Evolutionary conservation across 352 stramenopile genomes (phyloP).

Genomic region (Phytophthora foliorum): DNA sequence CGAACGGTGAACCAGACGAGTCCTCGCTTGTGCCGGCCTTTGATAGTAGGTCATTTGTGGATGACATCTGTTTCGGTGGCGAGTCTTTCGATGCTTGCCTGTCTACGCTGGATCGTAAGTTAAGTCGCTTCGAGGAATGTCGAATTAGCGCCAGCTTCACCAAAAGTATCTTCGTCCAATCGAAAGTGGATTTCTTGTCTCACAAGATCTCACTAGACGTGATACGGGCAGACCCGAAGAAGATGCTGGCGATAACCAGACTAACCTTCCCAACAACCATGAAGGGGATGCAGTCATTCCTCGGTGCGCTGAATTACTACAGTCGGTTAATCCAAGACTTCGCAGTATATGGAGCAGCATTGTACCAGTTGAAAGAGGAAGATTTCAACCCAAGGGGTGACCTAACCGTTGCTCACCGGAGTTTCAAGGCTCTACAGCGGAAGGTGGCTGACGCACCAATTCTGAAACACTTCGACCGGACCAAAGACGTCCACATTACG

Average conservation of each 20-base stretch:
- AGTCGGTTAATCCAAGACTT: neutral
- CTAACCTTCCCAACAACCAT: too few relatives aligned
- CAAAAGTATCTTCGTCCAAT: neutral
- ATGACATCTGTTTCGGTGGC: too few relatives aligned
- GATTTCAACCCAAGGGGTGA: neutral
- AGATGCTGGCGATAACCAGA: neutral
- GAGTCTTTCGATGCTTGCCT: too few relatives aligned
- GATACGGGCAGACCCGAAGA: neutral
- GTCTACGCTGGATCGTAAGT: too few relatives aligned
- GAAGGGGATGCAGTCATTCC: too few relatives aligned
- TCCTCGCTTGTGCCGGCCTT: too few relatives aligned
- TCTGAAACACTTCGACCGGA: too few relatives aligned
- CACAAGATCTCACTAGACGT: neutral
- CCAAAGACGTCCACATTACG: too few relatives aligned
- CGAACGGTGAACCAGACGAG: neutral
- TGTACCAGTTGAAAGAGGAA: neutral
- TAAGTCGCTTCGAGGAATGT: too few relatives aligned
- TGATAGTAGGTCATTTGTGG: too few relatives aligned
- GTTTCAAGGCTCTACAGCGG: neutral
- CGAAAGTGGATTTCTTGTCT: neutral
- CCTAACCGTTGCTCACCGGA: neutral
- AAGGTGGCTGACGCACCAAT: neutral
- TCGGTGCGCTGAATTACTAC: too few relatives aligned
- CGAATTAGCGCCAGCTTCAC: neutral
- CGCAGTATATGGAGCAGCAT: neutral